A percentile compares a stretch with the other conserved stretches of the same genome.
Evolutionary conservation across 371 early-diverging fungal species (phyloP).

Genomic region (Massospora cicadina): DNA sequence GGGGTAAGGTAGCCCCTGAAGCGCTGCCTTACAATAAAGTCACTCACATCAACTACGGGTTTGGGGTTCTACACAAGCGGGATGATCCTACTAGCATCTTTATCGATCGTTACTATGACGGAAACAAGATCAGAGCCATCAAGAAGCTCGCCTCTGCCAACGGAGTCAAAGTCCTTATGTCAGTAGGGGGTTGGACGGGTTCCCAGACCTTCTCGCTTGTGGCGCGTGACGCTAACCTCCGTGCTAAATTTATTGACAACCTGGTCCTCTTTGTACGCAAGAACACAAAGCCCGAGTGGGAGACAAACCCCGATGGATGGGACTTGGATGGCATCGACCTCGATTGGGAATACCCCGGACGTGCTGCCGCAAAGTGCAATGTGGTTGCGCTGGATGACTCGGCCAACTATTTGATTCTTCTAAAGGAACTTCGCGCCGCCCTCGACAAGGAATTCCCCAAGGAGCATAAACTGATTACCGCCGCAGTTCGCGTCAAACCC

Average conservation of each 20-base stretch:
- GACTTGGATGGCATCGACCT: constrained; percentile 26
- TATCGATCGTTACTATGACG: constrained; percentile 18
- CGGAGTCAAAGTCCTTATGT: constrained; percentile 40
- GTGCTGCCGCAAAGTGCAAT: constrained; percentile 49
- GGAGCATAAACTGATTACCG: constrained; percentile 34
- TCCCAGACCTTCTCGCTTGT: constrained; percentile 39
- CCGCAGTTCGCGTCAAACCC: constrained; percentile 49
- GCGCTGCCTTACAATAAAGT: constrained; percentile 27
- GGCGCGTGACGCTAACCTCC: constrained; percentile 19
- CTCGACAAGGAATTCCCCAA: constrained; percentile 24
- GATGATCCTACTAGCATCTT: constrained; percentile 14
- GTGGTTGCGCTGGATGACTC: constrained; percentile 28
- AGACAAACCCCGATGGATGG: constrained; percentile 15
- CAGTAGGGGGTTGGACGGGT: constrained; percentile 64
- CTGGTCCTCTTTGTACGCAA: constrained; percentile 18
- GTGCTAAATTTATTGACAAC: constrained; percentile 30
- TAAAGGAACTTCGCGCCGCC: constrained; percentile 41
- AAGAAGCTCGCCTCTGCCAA: constrained; percentile 28
- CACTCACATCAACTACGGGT: constrained; percentile 45
- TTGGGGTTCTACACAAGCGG: constrained; percentile 16
- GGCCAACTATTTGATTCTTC: constrained; percentile 33
- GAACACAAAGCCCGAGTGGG: constrained; percentile 16
- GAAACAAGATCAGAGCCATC: constrained; percentile 21
- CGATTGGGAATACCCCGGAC: constrained; percentile 68
- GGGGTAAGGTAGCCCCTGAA: constrained; percentile 32